Percentiles rank a stretch among this genome's conserved stretches.
phyloP scores from a whole-genome alignment of 2,329 filamentous ascomycete genomes.

The Claviceps paspali region DNA sequence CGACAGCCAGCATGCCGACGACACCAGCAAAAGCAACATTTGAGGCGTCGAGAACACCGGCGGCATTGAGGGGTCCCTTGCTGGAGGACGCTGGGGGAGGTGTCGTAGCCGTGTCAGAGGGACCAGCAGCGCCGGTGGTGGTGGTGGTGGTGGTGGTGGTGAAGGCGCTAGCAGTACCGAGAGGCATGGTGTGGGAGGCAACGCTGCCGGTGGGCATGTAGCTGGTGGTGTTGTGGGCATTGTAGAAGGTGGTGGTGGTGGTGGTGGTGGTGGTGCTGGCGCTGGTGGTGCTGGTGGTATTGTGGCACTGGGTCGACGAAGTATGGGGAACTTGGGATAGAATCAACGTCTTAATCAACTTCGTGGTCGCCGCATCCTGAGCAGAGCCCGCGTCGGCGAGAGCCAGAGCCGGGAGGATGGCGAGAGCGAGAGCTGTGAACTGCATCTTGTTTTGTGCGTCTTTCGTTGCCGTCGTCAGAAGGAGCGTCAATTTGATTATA shows the following conservation, averaged over 20 bases:
- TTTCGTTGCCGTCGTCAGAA: too few relatives aligned
- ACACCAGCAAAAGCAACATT: conserved; percentile 33
- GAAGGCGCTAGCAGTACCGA: too few relatives aligned
- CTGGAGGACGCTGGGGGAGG: conserved; percentile 17
- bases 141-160: too few relatives aligned
- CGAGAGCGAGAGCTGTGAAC: conserved; percentile 27
- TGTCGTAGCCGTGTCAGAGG: too few relatives aligned
- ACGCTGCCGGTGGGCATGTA: conserved; percentile 14
- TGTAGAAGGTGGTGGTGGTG: not conserved
- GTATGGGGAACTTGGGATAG: conserved; percentile 31
- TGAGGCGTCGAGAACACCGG: conserved; percentile 26
- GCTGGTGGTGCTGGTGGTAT: not conserved
- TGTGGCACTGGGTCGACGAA: conserved; percentile 10
- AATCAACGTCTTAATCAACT: conserved; percentile 35
- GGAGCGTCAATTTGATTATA: too few relatives aligned
- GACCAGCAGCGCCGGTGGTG: conserved; percentile 8
- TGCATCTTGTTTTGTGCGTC: conserved; percentile 8
- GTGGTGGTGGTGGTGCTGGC: not conserved
- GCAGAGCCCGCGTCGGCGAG: conserved; percentile 22
- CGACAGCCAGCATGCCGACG: conserved; percentile 33
- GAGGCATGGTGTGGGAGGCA: too few relatives aligned
- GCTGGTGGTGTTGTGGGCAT: conserved; percentile 12
- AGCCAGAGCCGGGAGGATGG: conserved; percentile 38
- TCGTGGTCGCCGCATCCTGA: conserved; percentile 7
- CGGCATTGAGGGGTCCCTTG: conserved; percentile 26